Conservation (phyloP, 495 filamentous ascomycete species). For the Xylaria flabelliformis region DNA sequence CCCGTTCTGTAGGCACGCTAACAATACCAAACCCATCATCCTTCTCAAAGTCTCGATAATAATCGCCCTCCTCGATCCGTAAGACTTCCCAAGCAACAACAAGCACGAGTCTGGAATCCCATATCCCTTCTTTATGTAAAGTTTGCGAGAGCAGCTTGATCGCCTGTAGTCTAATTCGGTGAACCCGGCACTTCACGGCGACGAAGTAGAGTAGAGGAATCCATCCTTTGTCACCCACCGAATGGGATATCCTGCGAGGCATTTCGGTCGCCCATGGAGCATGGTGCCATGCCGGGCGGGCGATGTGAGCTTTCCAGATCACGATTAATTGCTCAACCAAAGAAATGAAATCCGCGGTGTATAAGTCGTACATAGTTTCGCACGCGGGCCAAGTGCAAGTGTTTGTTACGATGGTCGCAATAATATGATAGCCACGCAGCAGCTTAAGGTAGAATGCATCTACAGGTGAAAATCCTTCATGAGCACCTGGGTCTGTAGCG, state of each 20-base stretch:
- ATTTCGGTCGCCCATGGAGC: conserved; percentile 12
- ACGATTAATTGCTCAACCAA: conserved; percentile 43
- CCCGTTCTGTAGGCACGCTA: conserved; percentile 7
- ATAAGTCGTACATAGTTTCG: conserved; percentile 52
- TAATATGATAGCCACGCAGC: conserved; percentile 52
- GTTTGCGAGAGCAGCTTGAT: conserved; percentile 45
- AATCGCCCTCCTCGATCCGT: conserved; percentile 47
- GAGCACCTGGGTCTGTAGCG: conserved; percentile 2
- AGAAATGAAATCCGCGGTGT: conserved; percentile 47
- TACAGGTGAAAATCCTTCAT: background rate
- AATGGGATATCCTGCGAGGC: conserved; percentile 36
- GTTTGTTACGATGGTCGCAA: conserved; percentile 55
- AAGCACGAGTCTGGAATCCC: conserved; percentile 42
- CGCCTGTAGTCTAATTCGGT: conserved; percentile 50
- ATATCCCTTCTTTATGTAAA: conserved; percentile 61
- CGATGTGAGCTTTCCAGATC: conserved; percentile 35
- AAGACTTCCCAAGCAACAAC: conserved; percentile 42
- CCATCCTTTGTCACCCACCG: conserved; percentile 55
- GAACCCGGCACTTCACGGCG: conserved; percentile 64
- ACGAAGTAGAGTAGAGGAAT: conserved; percentile 60
- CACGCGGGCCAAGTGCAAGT: conserved; percentile 44
- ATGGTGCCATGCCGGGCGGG: conserved; percentile 20
- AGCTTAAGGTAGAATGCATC: conserved; percentile 37
- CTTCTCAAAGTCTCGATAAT: conserved; percentile 31
- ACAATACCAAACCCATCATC: conserved; percentile 25